Evolutionary conservation across 1,139 yeast genomes (phyloP), one percentile per base, ranked within the genome.

Genomic region (Yamadazyma spencermartinsiae): DNA sequence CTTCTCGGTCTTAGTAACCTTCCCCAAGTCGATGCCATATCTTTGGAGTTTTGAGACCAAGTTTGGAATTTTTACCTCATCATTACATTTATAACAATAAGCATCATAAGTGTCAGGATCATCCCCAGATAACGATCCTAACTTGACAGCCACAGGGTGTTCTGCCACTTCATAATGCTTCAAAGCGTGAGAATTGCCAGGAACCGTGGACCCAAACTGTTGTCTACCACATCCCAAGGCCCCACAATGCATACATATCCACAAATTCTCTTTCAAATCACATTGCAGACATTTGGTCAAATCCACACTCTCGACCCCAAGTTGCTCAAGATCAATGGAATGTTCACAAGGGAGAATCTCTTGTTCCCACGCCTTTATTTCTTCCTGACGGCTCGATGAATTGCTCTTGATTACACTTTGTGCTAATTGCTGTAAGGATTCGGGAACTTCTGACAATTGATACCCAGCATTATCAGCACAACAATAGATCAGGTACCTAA

Each of bases 191-290:
- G 96, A 83, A 54, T 90, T 81, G 4, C 99, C 99, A 18, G 86
- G 81, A 21, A 88, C 79, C n/a, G 88, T 82, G 11, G 73, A 66
- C 23, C 98, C 98, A 54, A 86, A 87, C 60, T 92, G 98, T 26
- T 82, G 82, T 48, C 99, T 73, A 11, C 96, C 95, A 64, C 98
- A 90, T 0, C 96, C 97, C 20, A 88, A 70, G 46, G 80, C 78
- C 0, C 98, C 97, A 65, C 98, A 90, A 12, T 87, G 80, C 27
- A 90, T 66, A 61, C 98, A 90, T 9, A 88, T 82, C 98, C 98
- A 90, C 19, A 89, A 64, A 58, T 87, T 87, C 20, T 80, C 81
- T 9, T 63, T 56, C n/a, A 79, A 66, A 0, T 76, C 79, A 63
- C 96, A 88, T 15, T 65, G 64, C 3, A 61, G 48, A 62, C 97